Percentiles rank a stretch among this genome's conserved stretches.
phyloP scores from a whole-genome alignment of 768 basidiomycete genomes.

The Nevesoporus exiguus region DNA sequence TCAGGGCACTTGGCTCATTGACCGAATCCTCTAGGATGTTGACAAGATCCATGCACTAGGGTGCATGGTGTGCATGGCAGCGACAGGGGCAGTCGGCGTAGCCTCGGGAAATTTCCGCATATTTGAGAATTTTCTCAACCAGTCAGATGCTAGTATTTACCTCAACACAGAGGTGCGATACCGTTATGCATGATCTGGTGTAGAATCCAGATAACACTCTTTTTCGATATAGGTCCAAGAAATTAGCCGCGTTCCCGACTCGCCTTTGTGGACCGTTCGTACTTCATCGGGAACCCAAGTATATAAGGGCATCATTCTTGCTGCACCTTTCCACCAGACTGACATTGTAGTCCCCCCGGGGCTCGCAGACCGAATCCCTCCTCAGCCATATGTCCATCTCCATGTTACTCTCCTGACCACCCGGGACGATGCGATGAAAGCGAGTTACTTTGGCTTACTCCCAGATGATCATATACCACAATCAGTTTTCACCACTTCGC shows the following conservation, averaged over 20 bases:
- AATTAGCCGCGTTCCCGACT: conserved; percentile 44
- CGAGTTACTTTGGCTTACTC: conserved; percentile 66
- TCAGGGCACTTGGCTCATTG: not conserved
- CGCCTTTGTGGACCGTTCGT: conserved; percentile 51
- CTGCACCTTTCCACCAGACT: conserved; percentile 78
- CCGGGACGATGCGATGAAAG: conserved; percentile 52
- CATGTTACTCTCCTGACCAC: conserved; percentile 92
- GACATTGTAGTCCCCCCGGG: conserved; percentile 49
- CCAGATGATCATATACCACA: conserved; percentile 46
- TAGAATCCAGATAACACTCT: not conserved
- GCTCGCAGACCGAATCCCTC: conserved; percentile 52
- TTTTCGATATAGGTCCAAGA: conserved; percentile 43
- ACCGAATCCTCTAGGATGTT: conserved; percentile 46
- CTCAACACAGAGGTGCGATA: conserved; percentile 62
- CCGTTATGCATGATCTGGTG: not conserved
- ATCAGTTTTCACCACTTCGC: conserved; percentile 70
- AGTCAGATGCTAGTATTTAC: conserved; percentile 64
- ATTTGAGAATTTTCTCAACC: conserved; percentile 76
- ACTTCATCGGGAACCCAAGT: conserved; percentile 43
- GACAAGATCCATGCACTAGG: conserved; percentile 74
- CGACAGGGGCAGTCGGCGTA: conserved; percentile 61
- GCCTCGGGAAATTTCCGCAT: conserved; percentile 81
- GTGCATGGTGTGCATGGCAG: conserved; percentile 68
- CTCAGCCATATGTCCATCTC: conserved; percentile 76
- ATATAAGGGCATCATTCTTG: conserved; percentile 79